A percentile compares a stretch with the other conserved stretches of the same genome.
Conservation (phyloP, 148 eudicot species). For the Persicaria tinctoria region DNA sequence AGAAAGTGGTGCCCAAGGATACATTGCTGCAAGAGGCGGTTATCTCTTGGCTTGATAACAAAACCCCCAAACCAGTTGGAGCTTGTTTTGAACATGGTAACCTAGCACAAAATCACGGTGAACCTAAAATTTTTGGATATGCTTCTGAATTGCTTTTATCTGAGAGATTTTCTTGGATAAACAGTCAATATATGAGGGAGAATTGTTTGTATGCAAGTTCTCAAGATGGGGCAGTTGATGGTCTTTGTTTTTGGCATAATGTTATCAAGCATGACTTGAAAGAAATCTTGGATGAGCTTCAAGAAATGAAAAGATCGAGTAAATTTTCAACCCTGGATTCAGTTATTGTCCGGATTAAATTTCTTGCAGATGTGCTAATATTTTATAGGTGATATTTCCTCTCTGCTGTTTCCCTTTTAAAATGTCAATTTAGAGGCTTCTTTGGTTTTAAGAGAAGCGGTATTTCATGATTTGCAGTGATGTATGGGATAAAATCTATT, state of each 20-base stretch:
- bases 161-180: slow-evolving; percentile 19
- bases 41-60: slow-evolving; percentile 54
- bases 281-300: slow-evolving; percentile 41
- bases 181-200: slow-evolving; percentile 18
- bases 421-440: neutral
- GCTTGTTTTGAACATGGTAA: slow-evolving; percentile 18
- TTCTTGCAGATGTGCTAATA: slow-evolving; percentile 56
- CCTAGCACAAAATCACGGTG: slow-evolving; percentile 25
- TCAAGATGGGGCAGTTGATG: slow-evolving; percentile 30
- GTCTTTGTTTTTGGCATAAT: slow-evolving; percentile 58
- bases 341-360: slow-evolving; percentile 45
- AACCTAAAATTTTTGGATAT: slow-evolving; percentile 25
- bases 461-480: slow-evolving; percentile 37
- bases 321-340: slow-evolving; percentile 32
- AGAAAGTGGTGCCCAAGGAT: slow-evolving; percentile 55
- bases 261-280: slow-evolving; percentile 49
- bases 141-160: slow-evolving; percentile 19
- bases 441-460: neutral
- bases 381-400: slow-evolving; percentile 53
- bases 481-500: slow-evolving; percentile 47
- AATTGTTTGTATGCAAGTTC: slow-evolving; percentile 15
- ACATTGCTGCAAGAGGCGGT: slow-evolving; percentile 55
- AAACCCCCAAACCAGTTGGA: slow-evolving; percentile 20
- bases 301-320: slow-evolving; percentile 35
- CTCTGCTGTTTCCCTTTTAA: neutral